Percentiles rank a stretch among this genome's conserved stretches.
Conservation (phyloP, 371 early-diverging fungal genomes). For the Rhizopus delemar region DNA sequence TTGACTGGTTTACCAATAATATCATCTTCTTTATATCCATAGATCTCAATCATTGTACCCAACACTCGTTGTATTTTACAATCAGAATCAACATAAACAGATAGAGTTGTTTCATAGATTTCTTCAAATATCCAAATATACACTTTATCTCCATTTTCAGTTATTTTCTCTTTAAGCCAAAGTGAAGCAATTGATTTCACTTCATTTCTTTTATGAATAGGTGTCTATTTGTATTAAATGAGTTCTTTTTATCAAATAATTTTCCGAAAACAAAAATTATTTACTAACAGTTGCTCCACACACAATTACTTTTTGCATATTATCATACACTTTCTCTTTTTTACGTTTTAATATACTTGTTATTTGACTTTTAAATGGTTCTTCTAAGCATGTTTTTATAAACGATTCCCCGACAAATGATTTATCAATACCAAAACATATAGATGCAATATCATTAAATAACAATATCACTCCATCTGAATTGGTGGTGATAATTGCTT, state of each 20-base stretch:
- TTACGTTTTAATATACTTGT: constrained; percentile 8
- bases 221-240: constrained; percentile 30
- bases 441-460: constrained; percentile 57
- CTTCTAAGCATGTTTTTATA: constrained; percentile 17
- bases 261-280: neutral
- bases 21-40: constrained; percentile 45
- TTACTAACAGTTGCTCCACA: constrained; percentile 58
- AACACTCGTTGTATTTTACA: constrained; percentile 39
- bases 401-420: constrained; percentile 24
- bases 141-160: constrained; percentile 36
- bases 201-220: constrained; percentile 49
- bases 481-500: constrained; percentile 59
- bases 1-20: constrained; percentile 45
- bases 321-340: neutral
- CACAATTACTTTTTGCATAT: constrained; percentile 37
- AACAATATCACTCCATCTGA: constrained; percentile 42
- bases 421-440: constrained; percentile 49
- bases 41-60: constrained; percentile 47
- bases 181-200: constrained; percentile 55
- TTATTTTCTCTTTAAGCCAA: constrained; percentile 58
- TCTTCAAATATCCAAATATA: constrained; percentile 67
- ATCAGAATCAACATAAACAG: constrained; percentile 29
- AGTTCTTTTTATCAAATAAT: neutral
- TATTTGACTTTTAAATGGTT: constrained; percentile 14
- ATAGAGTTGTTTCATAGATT: constrained; percentile 53